phyloP scores from a whole-genome alignment of 192 early-diverging fungal species.

The Gonapodya prolifera region DNA sequence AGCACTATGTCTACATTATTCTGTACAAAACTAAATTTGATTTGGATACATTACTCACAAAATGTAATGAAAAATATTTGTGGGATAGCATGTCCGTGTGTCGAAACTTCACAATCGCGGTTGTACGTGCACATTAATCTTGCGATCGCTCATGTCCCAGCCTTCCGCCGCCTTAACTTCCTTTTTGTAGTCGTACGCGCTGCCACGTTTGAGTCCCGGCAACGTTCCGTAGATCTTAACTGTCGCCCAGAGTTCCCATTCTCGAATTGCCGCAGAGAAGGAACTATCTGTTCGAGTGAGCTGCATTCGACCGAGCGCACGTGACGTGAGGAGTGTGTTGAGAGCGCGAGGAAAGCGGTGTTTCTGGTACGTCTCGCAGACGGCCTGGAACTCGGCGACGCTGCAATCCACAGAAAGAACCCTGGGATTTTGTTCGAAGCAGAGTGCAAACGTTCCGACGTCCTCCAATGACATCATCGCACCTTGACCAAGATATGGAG shows the following conservation, averaged over 20 bases:
- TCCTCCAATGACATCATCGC: slow-evolving; percentile 4
- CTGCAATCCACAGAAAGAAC: neutral
- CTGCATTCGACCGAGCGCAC: neutral
- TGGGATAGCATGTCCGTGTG: too few relatives aligned
- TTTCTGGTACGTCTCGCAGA: neutral
- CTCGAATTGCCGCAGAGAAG: neutral
- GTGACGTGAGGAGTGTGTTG: neutral
- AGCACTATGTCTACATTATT: too few relatives aligned
- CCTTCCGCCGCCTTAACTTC: neutral
- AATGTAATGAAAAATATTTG: too few relatives aligned
- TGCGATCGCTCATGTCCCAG: neutral
- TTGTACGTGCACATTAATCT: neutral
- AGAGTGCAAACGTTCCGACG: neutral
- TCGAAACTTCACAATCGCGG: neutral
- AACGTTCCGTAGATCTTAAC: neutral
- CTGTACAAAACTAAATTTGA: too few relatives aligned
- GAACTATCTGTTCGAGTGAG: neutral
- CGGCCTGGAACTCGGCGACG: neutral
- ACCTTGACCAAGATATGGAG: neutral
- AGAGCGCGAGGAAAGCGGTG: neutral
- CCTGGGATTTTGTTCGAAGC: neutral
- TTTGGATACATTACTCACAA: too few relatives aligned
- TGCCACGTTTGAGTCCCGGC: neutral
- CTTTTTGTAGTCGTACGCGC: neutral
- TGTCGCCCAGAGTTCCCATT: neutral